Evolutionary conservation across 2,329 filamentous ascomycete genomes (phyloP).

Genomic region (Colletotrichum nymphaeae): DNA sequence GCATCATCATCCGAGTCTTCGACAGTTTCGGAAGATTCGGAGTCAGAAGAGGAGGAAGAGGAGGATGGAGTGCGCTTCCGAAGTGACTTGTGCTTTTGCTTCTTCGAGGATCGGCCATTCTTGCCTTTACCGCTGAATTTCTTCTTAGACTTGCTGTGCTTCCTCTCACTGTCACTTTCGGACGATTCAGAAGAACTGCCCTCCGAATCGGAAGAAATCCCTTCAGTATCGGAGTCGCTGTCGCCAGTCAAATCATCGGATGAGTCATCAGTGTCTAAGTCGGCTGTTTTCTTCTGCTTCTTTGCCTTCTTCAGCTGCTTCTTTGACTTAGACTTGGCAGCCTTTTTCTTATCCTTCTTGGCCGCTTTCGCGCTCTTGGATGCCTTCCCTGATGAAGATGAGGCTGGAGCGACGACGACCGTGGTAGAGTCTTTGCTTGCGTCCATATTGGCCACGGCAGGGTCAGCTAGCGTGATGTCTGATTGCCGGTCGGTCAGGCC

Average conservation of each 20-base stretch:
- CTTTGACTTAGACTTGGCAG: not conserved
- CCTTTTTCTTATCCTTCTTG: not conserved
- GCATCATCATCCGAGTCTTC: not conserved
- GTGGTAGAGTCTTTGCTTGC: not conserved
- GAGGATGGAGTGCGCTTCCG: not conserved
- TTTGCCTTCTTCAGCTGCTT: not conserved
- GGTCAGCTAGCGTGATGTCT: not conserved
- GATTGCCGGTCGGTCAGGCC: not conserved
- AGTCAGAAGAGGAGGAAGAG: not conserved
- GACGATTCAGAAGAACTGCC: not conserved
- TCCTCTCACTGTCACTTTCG: not conserved
- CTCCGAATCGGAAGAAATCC: conserved; percentile 1
- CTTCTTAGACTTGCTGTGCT: conserved; percentile 14
- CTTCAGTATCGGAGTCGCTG: not conserved
- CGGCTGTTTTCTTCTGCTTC: not conserved
- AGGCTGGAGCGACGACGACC: not conserved
- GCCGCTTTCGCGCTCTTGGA: not conserved
- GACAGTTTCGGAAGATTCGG: not conserved
- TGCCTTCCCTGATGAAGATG: not conserved
- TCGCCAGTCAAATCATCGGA: not conserved
- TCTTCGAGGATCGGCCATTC: not conserved
- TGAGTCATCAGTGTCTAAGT: not conserved
- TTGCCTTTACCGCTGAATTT: not conserved
- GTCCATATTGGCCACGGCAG: not conserved
- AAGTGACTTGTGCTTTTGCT: not conserved